Evolutionary conservation across 768 basidiomycete genomes (phyloP), one percentile per base, ranked within the genome.

Genomic region (Lentinula detonsa): DNA sequence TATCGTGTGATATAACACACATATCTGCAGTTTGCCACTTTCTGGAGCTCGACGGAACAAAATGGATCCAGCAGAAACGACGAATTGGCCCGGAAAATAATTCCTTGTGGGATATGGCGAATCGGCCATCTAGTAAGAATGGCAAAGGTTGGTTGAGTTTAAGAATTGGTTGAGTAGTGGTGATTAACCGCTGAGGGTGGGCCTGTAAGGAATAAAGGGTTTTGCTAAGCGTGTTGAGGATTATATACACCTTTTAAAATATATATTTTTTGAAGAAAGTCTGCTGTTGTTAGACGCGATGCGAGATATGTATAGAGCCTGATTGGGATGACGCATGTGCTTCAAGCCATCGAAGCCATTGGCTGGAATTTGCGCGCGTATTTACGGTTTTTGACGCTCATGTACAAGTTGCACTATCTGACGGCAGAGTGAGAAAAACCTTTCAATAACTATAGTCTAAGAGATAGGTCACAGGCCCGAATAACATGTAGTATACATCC

Each of bases 41-140:
- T 56, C 34, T 49, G 61, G 39, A 37, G 55, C 60, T 54, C 64
- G 71, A 66, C 69, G 70, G 58, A 78, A 79, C 1, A 80, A 69
- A 9, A 80, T 67, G 28, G 73, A 75, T 40, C 79, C 78, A 16
- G 78, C 78, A 9, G 76, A 73, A 35, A 76, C 66, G 37, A 78
- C 72, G 60, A 79, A 79, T 34, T 75, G 63, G 10, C 70, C 71
- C 4, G 73, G 65, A 35, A 63, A 65, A 51, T 69, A 70, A 60
- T 64, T 65, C 50, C 64, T 63, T 35, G 60, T 37, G 35, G 56
- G 61, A 45, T 49, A 37, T 23, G 59, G 40, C 39, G 59, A 60
- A 10, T 46, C 11, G 31, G 57, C 57, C 57, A 59, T 59, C 10
- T 34, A 40, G 28, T 28, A 28, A 28, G 28, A 28, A 13, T 16